phyloP scores from a whole-genome alignment of 768 basidiomycete genomes.

The Amanita jacksonii region DNA sequence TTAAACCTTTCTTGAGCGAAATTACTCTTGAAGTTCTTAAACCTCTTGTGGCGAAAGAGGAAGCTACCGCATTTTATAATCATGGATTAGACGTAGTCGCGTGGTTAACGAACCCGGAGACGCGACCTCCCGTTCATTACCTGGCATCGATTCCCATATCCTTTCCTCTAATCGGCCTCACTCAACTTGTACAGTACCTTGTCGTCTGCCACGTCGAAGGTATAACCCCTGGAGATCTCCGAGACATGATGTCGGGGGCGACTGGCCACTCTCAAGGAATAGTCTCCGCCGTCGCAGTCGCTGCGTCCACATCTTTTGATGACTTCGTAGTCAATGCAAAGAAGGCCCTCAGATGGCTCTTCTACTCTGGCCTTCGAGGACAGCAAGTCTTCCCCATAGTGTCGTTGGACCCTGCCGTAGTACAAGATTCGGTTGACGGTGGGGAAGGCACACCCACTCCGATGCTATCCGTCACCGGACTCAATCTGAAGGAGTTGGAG shows the following conservation, averaged over 20 bases:
- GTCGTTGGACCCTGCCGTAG: slow-evolving; percentile 78
- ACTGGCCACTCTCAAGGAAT: slow-evolving; percentile 98
- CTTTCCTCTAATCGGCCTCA: slow-evolving; percentile 91
- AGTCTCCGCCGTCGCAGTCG: slow-evolving; percentile 84
- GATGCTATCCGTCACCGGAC: slow-evolving; percentile 87
- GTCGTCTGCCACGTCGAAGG: slow-evolving; percentile 67
- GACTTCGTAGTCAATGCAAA: slow-evolving; percentile 65
- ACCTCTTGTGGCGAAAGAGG: slow-evolving; percentile 56
- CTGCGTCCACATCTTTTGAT: slow-evolving; percentile 68
- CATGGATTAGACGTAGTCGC: slow-evolving; percentile 74
- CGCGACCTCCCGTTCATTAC: slow-evolving; percentile 76
- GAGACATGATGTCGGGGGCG: slow-evolving; percentile 66
- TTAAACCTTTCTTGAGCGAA: slow-evolving; percentile 56
- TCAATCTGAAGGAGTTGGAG: slow-evolving; percentile 67
- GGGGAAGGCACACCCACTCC: slow-evolving; percentile 91
- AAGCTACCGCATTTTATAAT: slow-evolving; percentile 57
- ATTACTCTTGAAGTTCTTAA: slow-evolving; percentile 59
- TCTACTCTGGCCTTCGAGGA: slow-evolving; percentile 88
- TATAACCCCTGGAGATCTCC: slow-evolving; percentile 73
- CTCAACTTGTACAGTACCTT: slow-evolving; percentile 91
- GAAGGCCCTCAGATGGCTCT: slow-evolving; percentile 87
- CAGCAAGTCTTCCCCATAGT: slow-evolving; percentile 92
- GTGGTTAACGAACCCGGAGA: slow-evolving; percentile 68
- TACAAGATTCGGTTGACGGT: slow-evolving; percentile 81
- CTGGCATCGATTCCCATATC: slow-evolving; percentile 91